phyloP scores from a whole-genome alignment of 441 rosid genomes.

The Metrosideros polymorpha region DNA sequence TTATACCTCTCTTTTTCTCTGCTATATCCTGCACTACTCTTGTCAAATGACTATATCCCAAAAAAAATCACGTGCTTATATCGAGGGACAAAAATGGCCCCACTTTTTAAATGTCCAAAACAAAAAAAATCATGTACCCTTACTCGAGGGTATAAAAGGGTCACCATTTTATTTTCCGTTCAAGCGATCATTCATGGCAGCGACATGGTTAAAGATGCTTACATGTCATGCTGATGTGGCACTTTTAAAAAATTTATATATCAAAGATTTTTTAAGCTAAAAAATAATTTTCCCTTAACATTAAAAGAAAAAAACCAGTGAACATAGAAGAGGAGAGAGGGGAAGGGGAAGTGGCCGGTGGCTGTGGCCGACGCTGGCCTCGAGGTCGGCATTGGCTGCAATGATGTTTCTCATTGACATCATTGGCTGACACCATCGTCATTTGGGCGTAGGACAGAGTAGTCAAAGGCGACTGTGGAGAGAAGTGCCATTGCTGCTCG shows the following conservation, averaged over 20 bases:
- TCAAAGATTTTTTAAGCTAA: neutral
- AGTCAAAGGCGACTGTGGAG: neutral
- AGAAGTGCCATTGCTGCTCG: neutral
- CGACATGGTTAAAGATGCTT: neutral
- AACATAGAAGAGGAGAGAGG: neutral
- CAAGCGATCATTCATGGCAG: neutral
- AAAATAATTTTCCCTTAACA: neutral
- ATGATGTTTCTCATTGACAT: neutral
- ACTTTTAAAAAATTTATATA: neutral
- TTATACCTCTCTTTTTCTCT: no score
- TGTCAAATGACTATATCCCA: no score
- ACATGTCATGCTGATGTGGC: neutral
- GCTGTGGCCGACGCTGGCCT: neutral
- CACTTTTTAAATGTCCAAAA: neutral
- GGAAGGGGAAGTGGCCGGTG: neutral
- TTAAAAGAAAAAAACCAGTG: neutral
- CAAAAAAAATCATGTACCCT: neutral
- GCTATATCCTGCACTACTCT: no score
- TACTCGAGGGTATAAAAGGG: neutral
- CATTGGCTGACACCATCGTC: neutral
- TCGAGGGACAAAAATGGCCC: neutral
- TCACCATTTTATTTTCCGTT: neutral
- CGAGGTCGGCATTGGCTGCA: neutral
- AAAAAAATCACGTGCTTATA: neutral
- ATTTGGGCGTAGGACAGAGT: neutral